Evolutionary conservation across 2,329 filamentous ascomycete genomes (phyloP).

Genomic region (Diaporthe citriasiana): DNA sequence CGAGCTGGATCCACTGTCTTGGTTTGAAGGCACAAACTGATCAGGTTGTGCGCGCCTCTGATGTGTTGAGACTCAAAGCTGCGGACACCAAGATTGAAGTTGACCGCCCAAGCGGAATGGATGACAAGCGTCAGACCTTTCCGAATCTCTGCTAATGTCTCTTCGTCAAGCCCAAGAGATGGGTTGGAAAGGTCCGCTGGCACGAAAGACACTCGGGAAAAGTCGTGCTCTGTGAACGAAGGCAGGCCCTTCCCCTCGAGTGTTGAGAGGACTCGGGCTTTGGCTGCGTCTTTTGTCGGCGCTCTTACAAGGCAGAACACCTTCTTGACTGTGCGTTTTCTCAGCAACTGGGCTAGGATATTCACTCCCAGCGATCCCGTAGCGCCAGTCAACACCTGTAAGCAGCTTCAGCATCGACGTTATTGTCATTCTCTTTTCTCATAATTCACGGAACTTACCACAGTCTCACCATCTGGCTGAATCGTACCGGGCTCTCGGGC

Average conservation of each 20-base stretch:
- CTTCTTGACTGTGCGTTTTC: conserved; percentile 67
- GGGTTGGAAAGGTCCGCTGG: conserved; percentile 6
- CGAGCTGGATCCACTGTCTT: not conserved
- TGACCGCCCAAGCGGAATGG: conserved; percentile 38
- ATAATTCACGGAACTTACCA: conserved; percentile 46
- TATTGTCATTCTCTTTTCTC: not conserved
- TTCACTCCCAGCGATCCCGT: conserved; percentile 74
- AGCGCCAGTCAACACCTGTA: conserved; percentile 68
- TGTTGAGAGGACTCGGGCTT: conserved; percentile 49
- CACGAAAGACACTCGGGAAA: not conserved
- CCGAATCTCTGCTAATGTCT: not conserved
- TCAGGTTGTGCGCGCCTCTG: conserved; percentile 34
- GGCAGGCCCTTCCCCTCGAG: conserved; percentile 42
- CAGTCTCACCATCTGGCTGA: conserved; percentile 49
- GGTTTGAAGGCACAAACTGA: conserved; percentile 7
- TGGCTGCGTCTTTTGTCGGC: conserved; percentile 50
- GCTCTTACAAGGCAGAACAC: conserved; percentile 66
- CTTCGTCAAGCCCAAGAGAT: conserved; percentile 18
- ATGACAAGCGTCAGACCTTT: conserved; percentile 30
- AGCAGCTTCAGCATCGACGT: not conserved
- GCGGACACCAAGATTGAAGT: conserved; percentile 38
- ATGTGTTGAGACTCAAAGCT: conserved; percentile 40
- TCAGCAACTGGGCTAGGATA: conserved; percentile 69
- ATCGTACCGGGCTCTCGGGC: conserved; percentile 45
- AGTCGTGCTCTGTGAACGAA: not conserved